Percentiles rank a stretch among this genome's conserved stretches.
Evolutionary conservation across 371 early-diverging fungal genomes (phyloP).

Genomic region (Entomophthora muscae): DNA sequence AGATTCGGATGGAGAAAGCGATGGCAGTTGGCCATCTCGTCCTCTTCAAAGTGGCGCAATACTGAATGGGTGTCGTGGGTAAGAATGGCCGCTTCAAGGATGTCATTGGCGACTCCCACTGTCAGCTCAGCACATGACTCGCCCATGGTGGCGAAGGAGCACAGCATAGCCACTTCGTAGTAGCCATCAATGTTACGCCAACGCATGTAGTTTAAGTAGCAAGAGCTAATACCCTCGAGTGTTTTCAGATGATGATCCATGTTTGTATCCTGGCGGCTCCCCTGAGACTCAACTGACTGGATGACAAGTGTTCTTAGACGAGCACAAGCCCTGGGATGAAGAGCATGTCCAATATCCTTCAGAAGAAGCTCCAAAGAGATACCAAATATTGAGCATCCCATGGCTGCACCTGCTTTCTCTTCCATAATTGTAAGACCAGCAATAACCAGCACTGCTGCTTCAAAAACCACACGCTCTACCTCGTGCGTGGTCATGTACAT

Average conservation of each 20-base stretch:
- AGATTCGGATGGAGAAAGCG: neutral
- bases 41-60: neutral
- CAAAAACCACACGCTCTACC: neutral
- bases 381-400: neutral
- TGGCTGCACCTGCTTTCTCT: neutral
- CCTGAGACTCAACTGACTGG: neutral
- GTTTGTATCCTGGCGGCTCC: neutral
- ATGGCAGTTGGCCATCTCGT: neutral
- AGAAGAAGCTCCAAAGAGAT: neutral
- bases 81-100: neutral
- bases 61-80: neutral
- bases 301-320: neutral
- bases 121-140: neutral
- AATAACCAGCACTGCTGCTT: neutral
- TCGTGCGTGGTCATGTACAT: neutral
- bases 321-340: neutral
- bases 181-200: slow-evolving; percentile 1
- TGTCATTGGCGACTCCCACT: neutral
- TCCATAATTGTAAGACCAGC: neutral
- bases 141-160: neutral
- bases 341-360: neutral
- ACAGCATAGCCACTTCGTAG: neutral
- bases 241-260: neutral
- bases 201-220: neutral
- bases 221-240: neutral